Evolutionary conservation across 176 grass and related monocot species (phyloP), one percentile per base, ranked within the genome.

Genomic region (Saccharum officinarum): DNA sequence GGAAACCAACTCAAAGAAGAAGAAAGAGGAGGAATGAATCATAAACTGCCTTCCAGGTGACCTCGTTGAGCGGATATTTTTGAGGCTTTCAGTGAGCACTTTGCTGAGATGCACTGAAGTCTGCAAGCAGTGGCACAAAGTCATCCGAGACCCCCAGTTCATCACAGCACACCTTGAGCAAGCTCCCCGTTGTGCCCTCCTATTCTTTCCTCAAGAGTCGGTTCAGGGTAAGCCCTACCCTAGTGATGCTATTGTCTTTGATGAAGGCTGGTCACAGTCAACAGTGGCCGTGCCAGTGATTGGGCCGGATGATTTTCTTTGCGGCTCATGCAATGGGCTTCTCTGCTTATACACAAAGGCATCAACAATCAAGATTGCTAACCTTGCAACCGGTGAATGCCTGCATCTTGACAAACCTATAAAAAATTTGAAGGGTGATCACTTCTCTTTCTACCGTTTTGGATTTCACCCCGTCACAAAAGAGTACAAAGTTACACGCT

Each of bases 311-410:
- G 78, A 87, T 81, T 25, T 75, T 20, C 78, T 87, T 15, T 87
- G 15, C 3, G 85, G 70, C 42, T 68, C 85, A 17, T 81, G 69
- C 70, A 81, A 87, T 87, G 85, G 60, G 10, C 85, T 87, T 67
- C 59, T 87, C 30, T 57, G 85, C 69, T 87, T 87, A 40, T 87
- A 81, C 78, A 87, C 41, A 73, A 49, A 34, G 18, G 20, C 67
- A 61, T 30, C 26, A 49, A 80, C 54, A 40, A 80, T 86, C 41
- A 86, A 86, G 76, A 65, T 86, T 65, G 67, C 66, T 1, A 86
- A 86, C 25, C 50, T 79, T 71, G 75, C 67, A 26, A 79, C 84
- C 17, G 84, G 75, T 71, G 66, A 61, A 71, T 71, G 40, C 8
- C 20, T 72, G 28, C 65, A 79, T 86, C 65, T 86, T 47, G 14